These are phyloP conservation scores for Melaleuca quinquenervia DNA, from an alignment of 345 rosid genomes.

Conservation along the genomic window DNA sequence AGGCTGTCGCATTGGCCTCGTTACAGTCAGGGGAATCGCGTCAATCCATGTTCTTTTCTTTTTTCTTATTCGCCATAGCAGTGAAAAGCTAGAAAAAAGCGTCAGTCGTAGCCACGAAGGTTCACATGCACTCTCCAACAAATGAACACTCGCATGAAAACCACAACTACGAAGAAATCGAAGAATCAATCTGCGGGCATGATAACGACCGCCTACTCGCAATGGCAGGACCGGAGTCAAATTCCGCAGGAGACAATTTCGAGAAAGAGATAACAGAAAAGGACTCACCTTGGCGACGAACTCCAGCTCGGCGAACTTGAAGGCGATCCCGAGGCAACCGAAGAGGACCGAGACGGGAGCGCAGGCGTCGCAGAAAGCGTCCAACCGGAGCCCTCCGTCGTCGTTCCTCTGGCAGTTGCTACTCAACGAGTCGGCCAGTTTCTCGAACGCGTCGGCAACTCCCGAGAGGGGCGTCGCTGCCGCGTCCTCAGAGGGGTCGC, in stretches of 20 bases:
- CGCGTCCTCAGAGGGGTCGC: conserved; percentile 4
- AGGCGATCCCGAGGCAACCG: conserved; percentile 11
- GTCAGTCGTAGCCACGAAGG: background rate
- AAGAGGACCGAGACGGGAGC: conserved; percentile 8
- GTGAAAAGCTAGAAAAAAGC: background rate
- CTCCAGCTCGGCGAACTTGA: conserved; percentile 12
- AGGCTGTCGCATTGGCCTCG: background rate
- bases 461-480: conserved; percentile 23
- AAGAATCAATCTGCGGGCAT: background rate
- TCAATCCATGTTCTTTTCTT: background rate
- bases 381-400: conserved; percentile 13
- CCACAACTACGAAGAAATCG: background rate
- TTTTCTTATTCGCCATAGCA: background rate
- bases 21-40: background rate
- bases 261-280: conserved; percentile 27
- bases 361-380: conserved; percentile 11
- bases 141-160: background rate
- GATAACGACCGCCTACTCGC: background rate
- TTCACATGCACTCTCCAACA: background rate
- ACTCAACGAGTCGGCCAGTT: conserved; percentile 34
- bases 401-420: background rate
- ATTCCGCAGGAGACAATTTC: background rate
- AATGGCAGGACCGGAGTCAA: background rate
- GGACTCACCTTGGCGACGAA: conserved; percentile 12
- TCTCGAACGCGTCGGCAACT: conserved; percentile 56